These are phyloP conservation scores for Kodamaea kaohsiungensis DNA, from an alignment of 805 yeast genomes.

Conservation along the genomic window DNA sequence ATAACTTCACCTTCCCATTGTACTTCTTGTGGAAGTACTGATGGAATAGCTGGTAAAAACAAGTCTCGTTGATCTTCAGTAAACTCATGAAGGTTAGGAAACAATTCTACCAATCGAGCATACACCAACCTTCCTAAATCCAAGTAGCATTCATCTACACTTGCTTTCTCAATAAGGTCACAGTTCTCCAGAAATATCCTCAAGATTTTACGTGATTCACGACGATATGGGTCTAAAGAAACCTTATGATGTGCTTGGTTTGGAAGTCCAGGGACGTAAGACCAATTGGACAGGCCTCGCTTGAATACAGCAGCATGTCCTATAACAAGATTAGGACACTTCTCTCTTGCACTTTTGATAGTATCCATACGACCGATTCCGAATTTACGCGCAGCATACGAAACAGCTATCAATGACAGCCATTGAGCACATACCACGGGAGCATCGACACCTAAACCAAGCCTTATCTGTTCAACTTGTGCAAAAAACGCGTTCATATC, in stretches of 20 bases:
- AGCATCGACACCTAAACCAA: slow-evolving; percentile 61
- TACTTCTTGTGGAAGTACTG: slow-evolving; percentile 28
- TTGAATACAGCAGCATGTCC: slow-evolving; percentile 95
- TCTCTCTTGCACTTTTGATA: slow-evolving; percentile 62
- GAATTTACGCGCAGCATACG: slow-evolving; percentile 82
- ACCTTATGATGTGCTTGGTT: slow-evolving; percentile 72
- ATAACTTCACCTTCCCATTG: slow-evolving; percentile 31
- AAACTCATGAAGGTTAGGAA: slow-evolving; percentile 45
- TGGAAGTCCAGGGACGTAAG: slow-evolving; percentile 62
- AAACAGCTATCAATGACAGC: slow-evolving; percentile 86
- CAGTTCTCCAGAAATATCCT: slow-evolving; percentile 61
- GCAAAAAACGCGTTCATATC: slow-evolving; percentile 97
- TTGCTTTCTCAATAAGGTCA: slow-evolving; percentile 83
- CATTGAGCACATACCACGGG: slow-evolving; percentile 97
- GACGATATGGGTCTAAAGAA: slow-evolving; percentile 84
- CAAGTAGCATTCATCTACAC: slow-evolving; percentile 90
- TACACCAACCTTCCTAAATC: slow-evolving; percentile 75
- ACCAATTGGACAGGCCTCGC: slow-evolving; percentile 85
- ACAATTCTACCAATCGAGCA: slow-evolving; percentile 37
- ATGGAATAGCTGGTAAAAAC: slow-evolving; percentile 48
- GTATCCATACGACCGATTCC: slow-evolving; percentile 82
- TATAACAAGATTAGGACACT: slow-evolving; percentile 74
- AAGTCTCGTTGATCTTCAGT: slow-evolving; percentile 16
- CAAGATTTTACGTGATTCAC: slow-evolving; percentile 81
- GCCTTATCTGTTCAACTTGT: slow-evolving; percentile 82